phyloP scores from a whole-genome alignment of 2,329 filamentous ascomycete species.

The Cercospora citrullina region DNA sequence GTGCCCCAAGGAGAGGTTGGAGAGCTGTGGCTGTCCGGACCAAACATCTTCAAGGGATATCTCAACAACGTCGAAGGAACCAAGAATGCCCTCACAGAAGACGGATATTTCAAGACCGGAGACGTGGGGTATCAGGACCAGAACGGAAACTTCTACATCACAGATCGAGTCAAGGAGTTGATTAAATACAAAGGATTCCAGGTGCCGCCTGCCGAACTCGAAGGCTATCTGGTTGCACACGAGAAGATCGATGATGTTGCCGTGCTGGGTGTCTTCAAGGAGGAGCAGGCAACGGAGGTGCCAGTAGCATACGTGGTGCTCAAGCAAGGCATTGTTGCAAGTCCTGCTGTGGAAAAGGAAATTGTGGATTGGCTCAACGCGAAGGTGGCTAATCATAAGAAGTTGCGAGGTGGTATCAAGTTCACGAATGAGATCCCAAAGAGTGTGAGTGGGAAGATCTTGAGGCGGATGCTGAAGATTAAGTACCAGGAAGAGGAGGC shows the following conservation, averaged over 20 bases:
- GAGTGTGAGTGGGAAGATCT: slow-evolving; percentile 72
- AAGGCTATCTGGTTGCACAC: slow-evolving; percentile 47
- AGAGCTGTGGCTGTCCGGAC: slow-evolving; percentile 67
- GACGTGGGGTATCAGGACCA: slow-evolving; percentile 78
- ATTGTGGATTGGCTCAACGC: slow-evolving; percentile 63
- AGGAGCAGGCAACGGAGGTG: slow-evolving; percentile 53
- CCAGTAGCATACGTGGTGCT: slow-evolving; percentile 60
- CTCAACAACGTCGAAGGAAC: slow-evolving; percentile 71
- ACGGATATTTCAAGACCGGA: slow-evolving; percentile 86
- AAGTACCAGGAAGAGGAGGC: slow-evolving; percentile 45
- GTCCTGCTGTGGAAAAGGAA: slow-evolving; percentile 44
- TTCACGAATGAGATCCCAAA: slow-evolving; percentile 70
- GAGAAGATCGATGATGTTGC: slow-evolving; percentile 47
- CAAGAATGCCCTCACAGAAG: slow-evolving; percentile 66
- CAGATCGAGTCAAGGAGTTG: slow-evolving; percentile 71
- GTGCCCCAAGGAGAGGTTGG: slow-evolving; percentile 85
- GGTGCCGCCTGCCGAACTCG: slow-evolving; percentile 41
- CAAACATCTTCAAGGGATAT: slow-evolving; percentile 89
- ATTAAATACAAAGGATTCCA: slow-evolving; percentile 56
- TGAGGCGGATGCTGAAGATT: slow-evolving; percentile 61
- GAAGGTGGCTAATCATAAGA: slow-evolving; percentile 67
- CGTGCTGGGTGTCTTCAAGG: slow-evolving; percentile 48
- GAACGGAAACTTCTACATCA: slow-evolving; percentile 81
- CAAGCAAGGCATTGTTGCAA: slow-evolving; percentile 36
- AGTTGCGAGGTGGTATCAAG: slow-evolving; percentile 53